phyloP scores from a whole-genome alignment of 2,329 filamentous ascomycete species.

The Dactylellina sp. region DNA sequence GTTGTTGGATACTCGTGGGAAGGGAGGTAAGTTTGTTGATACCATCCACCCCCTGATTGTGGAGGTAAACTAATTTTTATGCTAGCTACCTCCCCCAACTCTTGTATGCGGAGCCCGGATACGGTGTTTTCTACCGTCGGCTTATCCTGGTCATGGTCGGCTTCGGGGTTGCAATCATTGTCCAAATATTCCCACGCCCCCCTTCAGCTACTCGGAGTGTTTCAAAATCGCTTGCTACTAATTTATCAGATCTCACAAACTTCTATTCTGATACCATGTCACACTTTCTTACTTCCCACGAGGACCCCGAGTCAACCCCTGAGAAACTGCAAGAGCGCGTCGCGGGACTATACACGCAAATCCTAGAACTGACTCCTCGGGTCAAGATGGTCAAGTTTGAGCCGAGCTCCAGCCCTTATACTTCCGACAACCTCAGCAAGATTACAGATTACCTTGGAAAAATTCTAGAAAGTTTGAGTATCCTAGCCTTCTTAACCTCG shows the following conservation, averaged over 20 bases:
- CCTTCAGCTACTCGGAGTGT: constrained; percentile 67
- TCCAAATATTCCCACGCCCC: constrained; percentile 67
- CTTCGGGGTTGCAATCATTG: constrained; percentile 65
- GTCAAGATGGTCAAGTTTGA: constrained; percentile 63
- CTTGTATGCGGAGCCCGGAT: constrained; percentile 62
- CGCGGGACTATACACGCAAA: constrained; percentile 59
- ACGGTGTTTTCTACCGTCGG: constrained; percentile 68
- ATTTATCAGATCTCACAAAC: constrained; percentile 65
- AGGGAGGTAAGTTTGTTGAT: constrained; percentile 22
- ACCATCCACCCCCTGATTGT: not conserved
- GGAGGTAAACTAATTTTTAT: not conserved
- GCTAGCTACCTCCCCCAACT: constrained; percentile 36
- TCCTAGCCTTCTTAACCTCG: constrained; percentile 63
- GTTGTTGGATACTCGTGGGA: constrained; percentile 58
- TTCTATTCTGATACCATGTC: constrained; percentile 66
- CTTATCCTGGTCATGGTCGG: constrained; percentile 66
- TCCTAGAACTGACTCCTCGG: constrained; percentile 62
- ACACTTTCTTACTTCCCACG: constrained; percentile 66
- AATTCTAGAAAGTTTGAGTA: constrained; percentile 62
- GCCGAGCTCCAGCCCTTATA: constrained; percentile 64
- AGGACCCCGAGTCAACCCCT: constrained; percentile 55
- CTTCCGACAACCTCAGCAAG: constrained; percentile 61
- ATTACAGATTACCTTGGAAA: constrained; percentile 62
- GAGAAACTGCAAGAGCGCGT: constrained; percentile 60
- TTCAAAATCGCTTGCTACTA: constrained; percentile 66